Conservation (phyloP, 2,329 filamentous ascomycete genomes). For the Coniochaeta prunicola region DNA sequence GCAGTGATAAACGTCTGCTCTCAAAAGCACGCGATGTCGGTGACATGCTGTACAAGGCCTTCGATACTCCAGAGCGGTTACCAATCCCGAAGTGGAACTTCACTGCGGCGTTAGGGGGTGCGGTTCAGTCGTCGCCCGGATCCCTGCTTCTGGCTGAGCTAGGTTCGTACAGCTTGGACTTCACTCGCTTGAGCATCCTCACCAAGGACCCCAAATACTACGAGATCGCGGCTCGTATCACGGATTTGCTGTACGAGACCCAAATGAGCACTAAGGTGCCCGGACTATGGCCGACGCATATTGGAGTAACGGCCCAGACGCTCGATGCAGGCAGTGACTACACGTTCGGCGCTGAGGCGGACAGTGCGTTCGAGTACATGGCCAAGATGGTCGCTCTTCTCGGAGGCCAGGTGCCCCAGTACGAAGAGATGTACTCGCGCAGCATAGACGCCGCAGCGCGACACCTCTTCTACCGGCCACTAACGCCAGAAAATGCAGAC, state of each 20-base stretch:
- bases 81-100: slow-evolving; percentile 50
- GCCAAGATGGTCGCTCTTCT: slow-evolving; percentile 44
- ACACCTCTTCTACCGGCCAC: slow-evolving; percentile 1
- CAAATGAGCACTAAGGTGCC: slow-evolving; percentile 62
- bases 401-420: slow-evolving; percentile 36
- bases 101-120: slow-evolving; percentile 17
- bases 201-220: slow-evolving; percentile 64
- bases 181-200: slow-evolving; percentile 61
- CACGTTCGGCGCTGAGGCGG: slow-evolving; percentile 24
- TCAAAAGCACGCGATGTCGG: slow-evolving; percentile 37
- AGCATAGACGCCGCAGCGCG: slow-evolving; percentile 4
- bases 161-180: slow-evolving; percentile 41
- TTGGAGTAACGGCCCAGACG: slow-evolving; percentile 49
- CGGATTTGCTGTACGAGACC: slow-evolving; percentile 54
- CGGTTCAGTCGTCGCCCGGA: slow-evolving; percentile 32
- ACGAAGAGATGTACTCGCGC: slow-evolving; percentile 25
- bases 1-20: slow-evolving; percentile 21
- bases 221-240: slow-evolving; percentile 68
- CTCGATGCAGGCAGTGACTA: slow-evolving; percentile 23
- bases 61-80: slow-evolving; percentile 40
- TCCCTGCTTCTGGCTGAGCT: slow-evolving; percentile 39
- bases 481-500: not conserved
- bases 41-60: slow-evolving; percentile 37
- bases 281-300: slow-evolving; percentile 61
- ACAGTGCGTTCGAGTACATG: slow-evolving; percentile 40